phyloP scores from a whole-genome alignment of 768 basidiomycete species.

The Coprinopsis strossmayeri region DNA sequence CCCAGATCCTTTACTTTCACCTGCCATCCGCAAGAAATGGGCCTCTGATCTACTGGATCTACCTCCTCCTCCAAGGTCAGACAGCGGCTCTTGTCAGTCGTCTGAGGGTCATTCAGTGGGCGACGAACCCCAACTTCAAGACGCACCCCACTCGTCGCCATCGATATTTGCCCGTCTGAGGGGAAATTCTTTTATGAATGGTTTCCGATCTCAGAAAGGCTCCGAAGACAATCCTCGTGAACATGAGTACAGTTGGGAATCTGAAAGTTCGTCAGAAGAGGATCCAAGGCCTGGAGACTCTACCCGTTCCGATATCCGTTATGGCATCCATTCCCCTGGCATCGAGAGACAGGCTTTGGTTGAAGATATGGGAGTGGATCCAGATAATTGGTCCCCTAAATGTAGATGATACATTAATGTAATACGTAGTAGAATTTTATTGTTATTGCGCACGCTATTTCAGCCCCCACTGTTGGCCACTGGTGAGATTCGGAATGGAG shows the following conservation, averaged over 20 bases:
- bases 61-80: constrained; percentile 2
- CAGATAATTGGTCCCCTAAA: too few relatives aligned
- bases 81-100: neutral
- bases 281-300: neutral
- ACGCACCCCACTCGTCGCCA: constrained; percentile 4
- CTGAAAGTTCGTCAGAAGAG: constrained; percentile 9
- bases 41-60: constrained; percentile 33
- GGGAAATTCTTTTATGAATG: constrained; percentile 2
- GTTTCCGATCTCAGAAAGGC: neutral
- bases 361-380: too few relatives aligned
- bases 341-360: neutral
- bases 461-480: too few relatives aligned
- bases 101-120: neutral
- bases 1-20: constrained; percentile 35
- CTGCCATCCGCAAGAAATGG: constrained; percentile 42
- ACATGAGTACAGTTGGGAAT: neutral
- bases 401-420: too few relatives aligned
- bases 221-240: neutral
- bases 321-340: neutral
- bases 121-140: neutral
- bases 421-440: too few relatives aligned
- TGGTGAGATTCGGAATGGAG: too few relatives aligned
- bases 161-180: constrained; percentile 7
- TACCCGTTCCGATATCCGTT: neutral
- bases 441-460: too few relatives aligned